Evolutionary conservation across 441 rosid genomes (phyloP), one percentile per base, ranked within the genome.

Genomic region (Breynia disticha): DNA sequence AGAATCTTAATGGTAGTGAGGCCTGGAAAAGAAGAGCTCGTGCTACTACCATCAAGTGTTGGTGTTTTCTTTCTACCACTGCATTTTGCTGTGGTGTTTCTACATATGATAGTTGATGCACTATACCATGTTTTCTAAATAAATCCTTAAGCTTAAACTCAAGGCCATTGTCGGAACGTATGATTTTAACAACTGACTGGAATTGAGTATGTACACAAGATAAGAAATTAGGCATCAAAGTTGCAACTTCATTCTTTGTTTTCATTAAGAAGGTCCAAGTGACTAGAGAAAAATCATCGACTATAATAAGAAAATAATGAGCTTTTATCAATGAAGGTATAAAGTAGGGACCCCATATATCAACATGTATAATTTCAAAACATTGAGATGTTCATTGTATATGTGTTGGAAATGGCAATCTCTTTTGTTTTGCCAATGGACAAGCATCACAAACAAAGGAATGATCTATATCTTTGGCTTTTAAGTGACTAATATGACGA

Each of bases 21-120:
- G 0, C 28, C 15, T 50, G 54, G 16, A 20, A 24, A 19, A 1
- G 1, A 13, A 50, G 2, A 5, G 54, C 32, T 20, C 35, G 28
- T 1, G 37, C 54, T 2, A 24, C 17, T 0, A 9, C 15, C 1
- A 20, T 6, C 0, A 50, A 13, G 5, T 50, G 54, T 10, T 24
- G 54, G 22, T 50, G 32, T 7, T 50, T 50, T 9, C 54, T 0
- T 15, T 50, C 54, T 11, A 24, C 54, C 3, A 7, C 8, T 1
- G 15, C 37, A 50, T 50, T 50, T 24, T 50, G 54, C 5, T 50
- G 16, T 10, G 54, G 52, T 0, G 52, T 49, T 18, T 49, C 14
- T 3, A 20, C 1, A 4, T 35, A 49, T 7, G 52, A 4, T 6
- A 50, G 5, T 22, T 24, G 37, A 3, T 50, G 54, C 1, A 2